Base-by-base conservation (phyloP, 257 asterid species). In the Mentha longifolia region DNA sequence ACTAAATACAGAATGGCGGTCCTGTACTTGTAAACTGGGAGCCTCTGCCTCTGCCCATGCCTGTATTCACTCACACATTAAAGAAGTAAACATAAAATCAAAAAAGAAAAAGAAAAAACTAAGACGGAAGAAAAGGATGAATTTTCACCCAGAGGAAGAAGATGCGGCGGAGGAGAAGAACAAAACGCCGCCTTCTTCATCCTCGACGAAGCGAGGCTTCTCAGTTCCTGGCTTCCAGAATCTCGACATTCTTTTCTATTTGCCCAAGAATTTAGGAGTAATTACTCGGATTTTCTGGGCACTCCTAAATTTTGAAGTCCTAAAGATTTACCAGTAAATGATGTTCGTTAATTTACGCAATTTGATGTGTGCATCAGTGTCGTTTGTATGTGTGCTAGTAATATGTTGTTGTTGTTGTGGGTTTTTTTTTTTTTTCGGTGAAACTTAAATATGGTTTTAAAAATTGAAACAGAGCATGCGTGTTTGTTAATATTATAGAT, bases 161-260 rank as follows among this genome's bases (percentile, higher is more conserved):
- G 97, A 80, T n/a, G 73, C 62, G 19, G 96, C 68, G 59, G 90
- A 42, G 15, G 86, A 31, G 77, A 74, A 83, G 73, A 95, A 84
- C 19, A 95, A 73, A 71, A 95, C 83, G 47, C 97, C 98, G 74
- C 96, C 99, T 81, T 95, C 99, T 86, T 89, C 99, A 47, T 92
- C 99, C 74, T 92, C 98, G 22, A 91, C 77, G 19, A 95, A 82
- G 22, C 90, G 88, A 51, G 97, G 98, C 68, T 85, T 85, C 82
- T 89, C 97, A 1, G 95, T 77, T 49, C 99, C 99, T 16, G 96
- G 99, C 68, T 87, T 92, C 99, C 99, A 92, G 59, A 95, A 95
- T 70, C 77, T 85, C 0, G 97, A 77, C 91, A 92, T 92, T 70
- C 54, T 63, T 20, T 15, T 30, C 45, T 30, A 9, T 42, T 20